Percentiles rank a stretch among this genome's conserved stretches.
phyloP scores from a whole-genome alignment of 345 rosid genomes.

The Populus davidiana region DNA sequence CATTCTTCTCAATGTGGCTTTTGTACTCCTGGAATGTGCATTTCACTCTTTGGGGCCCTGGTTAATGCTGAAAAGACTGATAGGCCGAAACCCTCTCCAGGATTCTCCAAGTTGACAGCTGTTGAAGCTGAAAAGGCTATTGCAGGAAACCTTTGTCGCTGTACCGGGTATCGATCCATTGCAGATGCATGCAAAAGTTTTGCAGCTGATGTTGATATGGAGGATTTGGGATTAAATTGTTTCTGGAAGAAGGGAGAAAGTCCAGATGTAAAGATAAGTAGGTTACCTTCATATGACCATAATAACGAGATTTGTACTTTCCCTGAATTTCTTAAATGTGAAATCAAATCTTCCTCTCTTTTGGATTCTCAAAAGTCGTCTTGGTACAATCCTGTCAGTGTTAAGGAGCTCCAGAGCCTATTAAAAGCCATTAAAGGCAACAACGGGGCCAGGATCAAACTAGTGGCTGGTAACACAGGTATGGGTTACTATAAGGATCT shows the following conservation, averaged over 20 bases:
- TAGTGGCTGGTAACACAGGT: constrained; percentile 76
- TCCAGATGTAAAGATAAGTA: constrained; percentile 41
- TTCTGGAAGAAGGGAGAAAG: constrained; percentile 70
- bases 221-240: constrained; percentile 76
- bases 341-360: constrained; percentile 18
- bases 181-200: constrained; percentile 90
- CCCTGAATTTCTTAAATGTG: constrained; percentile 66
- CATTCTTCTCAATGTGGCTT: constrained; percentile 94
- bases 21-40: constrained; percentile 93
- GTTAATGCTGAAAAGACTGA: constrained; percentile 54
- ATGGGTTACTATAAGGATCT: constrained; percentile 69
- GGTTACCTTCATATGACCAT: constrained; percentile 41
- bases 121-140: constrained; percentile 75
- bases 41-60: constrained; percentile 72
- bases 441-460: constrained; percentile 28
- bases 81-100: constrained; percentile 43
- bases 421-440: constrained; percentile 21
- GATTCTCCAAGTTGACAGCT: constrained; percentile 62
- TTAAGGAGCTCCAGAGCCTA: constrained; percentile 47
- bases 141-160: constrained; percentile 79
- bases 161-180: constrained; percentile 91
- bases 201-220: constrained; percentile 74
- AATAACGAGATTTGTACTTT: constrained; percentile 37
- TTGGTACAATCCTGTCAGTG: constrained; percentile 55
- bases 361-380: constrained; percentile 37